These are phyloP conservation scores for Acacia crassicarpa DNA, from an alignment of 306 rosid genomes.

Conservation along the genomic window DNA sequence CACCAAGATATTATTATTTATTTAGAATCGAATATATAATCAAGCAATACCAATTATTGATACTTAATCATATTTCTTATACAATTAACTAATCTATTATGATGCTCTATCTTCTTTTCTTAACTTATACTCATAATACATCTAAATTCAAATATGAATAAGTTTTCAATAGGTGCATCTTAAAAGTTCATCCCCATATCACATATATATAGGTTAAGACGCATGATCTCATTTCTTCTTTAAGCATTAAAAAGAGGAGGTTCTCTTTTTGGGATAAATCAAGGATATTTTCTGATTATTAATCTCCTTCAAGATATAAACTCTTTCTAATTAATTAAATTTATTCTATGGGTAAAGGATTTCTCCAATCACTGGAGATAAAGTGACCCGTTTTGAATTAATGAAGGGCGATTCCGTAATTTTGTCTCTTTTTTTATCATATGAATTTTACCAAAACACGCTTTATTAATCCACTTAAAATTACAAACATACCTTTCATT, in stretches of 20 bases:
- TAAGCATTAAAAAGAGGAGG: background rate
- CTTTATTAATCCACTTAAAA: too few species aligned
- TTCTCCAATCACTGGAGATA: too few species aligned
- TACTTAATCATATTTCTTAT: background rate
- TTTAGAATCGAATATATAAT: background rate
- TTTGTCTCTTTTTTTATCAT: too few species aligned
- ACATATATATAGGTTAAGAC: background rate
- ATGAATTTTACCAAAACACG: too few species aligned
- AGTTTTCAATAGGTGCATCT: background rate
- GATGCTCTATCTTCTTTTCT: background rate
- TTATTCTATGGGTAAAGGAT: background rate
- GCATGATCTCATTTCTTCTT: background rate
- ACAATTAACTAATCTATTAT: background rate
- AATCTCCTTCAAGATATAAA: background rate
- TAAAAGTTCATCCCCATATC: background rate
- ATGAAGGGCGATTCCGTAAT: too few species aligned
- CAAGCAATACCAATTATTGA: background rate
- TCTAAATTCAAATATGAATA: background rate
- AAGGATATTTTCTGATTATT: background rate
- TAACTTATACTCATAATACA: background rate
- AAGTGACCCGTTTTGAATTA: too few species aligned
- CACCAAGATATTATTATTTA: background rate
- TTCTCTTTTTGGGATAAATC: background rate
- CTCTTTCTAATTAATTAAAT: background rate
- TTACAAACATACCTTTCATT: too few species aligned